Evolutionary conservation across 1,284 basidiomycete genomes (phyloP).

Genomic region (Laetiporus sulphureus): DNA sequence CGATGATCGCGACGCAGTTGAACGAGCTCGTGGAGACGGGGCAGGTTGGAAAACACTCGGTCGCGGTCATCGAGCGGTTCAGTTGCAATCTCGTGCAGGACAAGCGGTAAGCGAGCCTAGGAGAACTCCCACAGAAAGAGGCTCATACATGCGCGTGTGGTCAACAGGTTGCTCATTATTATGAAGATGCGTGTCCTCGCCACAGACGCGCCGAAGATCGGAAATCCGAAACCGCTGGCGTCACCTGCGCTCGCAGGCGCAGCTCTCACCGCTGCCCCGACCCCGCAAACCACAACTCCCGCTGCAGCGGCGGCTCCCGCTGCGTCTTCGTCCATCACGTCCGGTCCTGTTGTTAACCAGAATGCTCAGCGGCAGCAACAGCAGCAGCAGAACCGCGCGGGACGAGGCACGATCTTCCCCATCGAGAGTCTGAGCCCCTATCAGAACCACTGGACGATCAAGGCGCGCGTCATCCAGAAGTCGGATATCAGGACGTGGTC

Average conservation of each 20-base stretch:
- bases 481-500: conserved; percentile 88
- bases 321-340: conserved; percentile 7
- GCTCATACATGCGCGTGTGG: neutral
- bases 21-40: conserved; percentile 72
- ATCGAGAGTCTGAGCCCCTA: conserved; percentile 96
- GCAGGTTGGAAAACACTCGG: conserved; percentile 63
- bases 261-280: conserved; percentile 18
- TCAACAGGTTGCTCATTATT: conserved; percentile 78
- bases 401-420: conserved; percentile 57
- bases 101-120: conserved; percentile 52
- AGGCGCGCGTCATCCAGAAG: conserved; percentile 89
- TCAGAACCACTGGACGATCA: conserved; percentile 98
- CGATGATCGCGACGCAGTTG: conserved; percentile 93
- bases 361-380: conserved; percentile 15
- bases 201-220: conserved; percentile 63
- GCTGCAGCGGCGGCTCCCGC: conserved; percentile 18
- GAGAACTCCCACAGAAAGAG: neutral
- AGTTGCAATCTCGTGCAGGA: conserved; percentile 84
- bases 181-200: conserved; percentile 61
- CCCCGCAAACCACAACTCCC: conserved; percentile 20
- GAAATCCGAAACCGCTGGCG: conserved; percentile 45
- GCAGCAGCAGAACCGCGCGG: conserved; percentile 19
- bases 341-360: conserved; percentile 5
- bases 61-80: conserved; percentile 73
- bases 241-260: conserved; percentile 17